These are phyloP conservation scores for Candida koratica DNA, from an alignment of 805 yeast species.

Conservation along the genomic window DNA sequence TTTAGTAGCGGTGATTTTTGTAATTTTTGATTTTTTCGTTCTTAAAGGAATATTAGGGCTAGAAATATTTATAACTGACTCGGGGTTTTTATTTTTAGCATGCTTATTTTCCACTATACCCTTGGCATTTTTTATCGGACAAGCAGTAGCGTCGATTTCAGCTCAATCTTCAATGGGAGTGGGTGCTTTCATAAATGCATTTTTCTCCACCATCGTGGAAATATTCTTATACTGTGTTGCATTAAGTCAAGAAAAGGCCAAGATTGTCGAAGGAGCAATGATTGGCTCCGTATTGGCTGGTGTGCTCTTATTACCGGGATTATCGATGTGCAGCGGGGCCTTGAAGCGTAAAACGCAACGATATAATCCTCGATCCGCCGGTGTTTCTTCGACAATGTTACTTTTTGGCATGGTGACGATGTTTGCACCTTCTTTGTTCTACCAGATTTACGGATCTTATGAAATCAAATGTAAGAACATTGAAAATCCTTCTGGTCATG, in stretches of 20 bases:
- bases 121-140: slow-evolving; percentile 94
- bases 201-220: slow-evolving; percentile 94
- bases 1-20: slow-evolving; percentile 73
- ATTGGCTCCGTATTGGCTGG: slow-evolving; percentile 93
- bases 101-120: slow-evolving; percentile 87
- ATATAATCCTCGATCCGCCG: slow-evolving; percentile 94
- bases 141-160: slow-evolving; percentile 97
- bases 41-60: slow-evolving; percentile 43
- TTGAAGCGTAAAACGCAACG: slow-evolving; percentile 86
- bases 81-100: slow-evolving; percentile 63
- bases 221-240: slow-evolving; percentile 92
- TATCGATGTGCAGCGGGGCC: slow-evolving; percentile 98
- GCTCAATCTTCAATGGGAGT: slow-evolving; percentile 99
- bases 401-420: slow-evolving; percentile 85
- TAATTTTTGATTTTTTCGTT: slow-evolving; percentile 71
- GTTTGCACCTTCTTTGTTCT: slow-evolving; percentile 87
- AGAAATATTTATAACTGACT: slow-evolving; percentile 50
- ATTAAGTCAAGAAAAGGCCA: slow-evolving; percentile 75
- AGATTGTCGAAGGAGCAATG: slow-evolving; percentile 91
- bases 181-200: slow-evolving; percentile 97
- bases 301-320: slow-evolving; percentile 84
- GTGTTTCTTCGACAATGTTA: slow-evolving; percentile 94
- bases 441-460: slow-evolving; percentile 85
- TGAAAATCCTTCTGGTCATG: slow-evolving; percentile 11
- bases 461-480: slow-evolving; percentile 70